Evolutionary conservation across 495 filamentous ascomycete genomes (phyloP).

Genomic region (Penicillium parvum): DNA sequence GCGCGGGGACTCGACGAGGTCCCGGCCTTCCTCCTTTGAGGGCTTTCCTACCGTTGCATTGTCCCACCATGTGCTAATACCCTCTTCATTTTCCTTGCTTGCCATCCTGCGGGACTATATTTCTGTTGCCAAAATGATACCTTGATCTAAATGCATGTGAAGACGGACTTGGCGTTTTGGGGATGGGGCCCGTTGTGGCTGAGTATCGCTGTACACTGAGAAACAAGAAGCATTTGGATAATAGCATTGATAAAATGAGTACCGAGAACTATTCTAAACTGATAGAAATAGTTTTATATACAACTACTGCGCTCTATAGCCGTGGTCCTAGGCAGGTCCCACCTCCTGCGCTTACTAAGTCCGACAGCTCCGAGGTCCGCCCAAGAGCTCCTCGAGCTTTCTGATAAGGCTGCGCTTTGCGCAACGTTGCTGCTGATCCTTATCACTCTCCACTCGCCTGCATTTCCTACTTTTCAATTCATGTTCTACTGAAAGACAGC

Average conservation of each 20-base stretch:
- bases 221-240: neutral
- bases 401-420: neutral
- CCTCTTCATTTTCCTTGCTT: constrained; percentile 9
- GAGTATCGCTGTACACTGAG: constrained; percentile 1
- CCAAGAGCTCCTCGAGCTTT: neutral
- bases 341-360: too few relatives aligned
- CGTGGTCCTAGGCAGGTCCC: too few relatives aligned
- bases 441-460: neutral
- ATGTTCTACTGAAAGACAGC: neutral
- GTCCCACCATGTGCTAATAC: constrained; percentile 24
- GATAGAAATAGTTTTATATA: too few relatives aligned
- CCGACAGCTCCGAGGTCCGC: neutral
- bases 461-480: neutral
- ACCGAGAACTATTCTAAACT: too few relatives aligned
- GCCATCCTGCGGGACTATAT: neutral
- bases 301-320: too few relatives aligned
- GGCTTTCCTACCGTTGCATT: constrained; percentile 4
- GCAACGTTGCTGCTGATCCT: neutral
- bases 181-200: constrained; percentile 3
- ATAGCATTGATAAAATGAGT: too few relatives aligned
- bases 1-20: constrained; percentile 20
- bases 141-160: constrained; percentile 16
- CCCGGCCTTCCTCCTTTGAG: constrained; percentile 16
- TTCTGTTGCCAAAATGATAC: constrained; percentile 9
- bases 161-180: constrained; percentile 20